Evolutionary conservation across 75 land plant genomes (phyloP), one percentile per base, ranked within the genome.

Genomic region (Selaginella tamariscina): DNA sequence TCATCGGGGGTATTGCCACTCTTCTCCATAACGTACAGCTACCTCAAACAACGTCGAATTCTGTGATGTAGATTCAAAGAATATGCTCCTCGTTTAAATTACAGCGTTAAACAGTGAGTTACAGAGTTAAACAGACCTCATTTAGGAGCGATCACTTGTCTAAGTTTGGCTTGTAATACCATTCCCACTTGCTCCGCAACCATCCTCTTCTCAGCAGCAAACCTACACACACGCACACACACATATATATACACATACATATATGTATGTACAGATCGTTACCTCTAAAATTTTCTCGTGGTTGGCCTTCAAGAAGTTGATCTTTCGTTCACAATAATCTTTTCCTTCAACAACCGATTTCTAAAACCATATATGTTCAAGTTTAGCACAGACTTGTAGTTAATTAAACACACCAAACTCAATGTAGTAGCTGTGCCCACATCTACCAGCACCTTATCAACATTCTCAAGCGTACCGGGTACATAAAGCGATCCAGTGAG

Each of bases 401-500:
- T 13, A 13, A 68, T 56, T 9, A 63, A 70, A 44, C 29, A 60
- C 24, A 56, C 29, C 1, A 11, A 95, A 96, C 93, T 95, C 92
- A 30, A 95, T 79, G 73, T 85, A 95, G 72, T 95, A 95, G 9
- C 99, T 30, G 99, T 95, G 28, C 99, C 99, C 0, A 91, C 85
- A 75, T 95, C 99, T 32, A 95, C 83, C 2, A 95, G 79, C 11
- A 95, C 91, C 33, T 74, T 83, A 44, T 91, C 86, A 0, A 84
- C 77, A 44, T 91, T 82, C 55, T 89, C 81, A 15, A 95, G 82
- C 0, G 81, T 71, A 1, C 99, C 99, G 21, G 97, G 82, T 2
- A 91, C 99, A 67, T 91, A 95, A 20, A 95, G 82, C 18, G 99
- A 95, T 32, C 92, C 99, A 8, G 99, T 95, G 27, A 95, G 80